phyloP scores from a whole-genome alignment of 2,329 filamentous ascomycete species.

The Ascochyta rabiei region DNA sequence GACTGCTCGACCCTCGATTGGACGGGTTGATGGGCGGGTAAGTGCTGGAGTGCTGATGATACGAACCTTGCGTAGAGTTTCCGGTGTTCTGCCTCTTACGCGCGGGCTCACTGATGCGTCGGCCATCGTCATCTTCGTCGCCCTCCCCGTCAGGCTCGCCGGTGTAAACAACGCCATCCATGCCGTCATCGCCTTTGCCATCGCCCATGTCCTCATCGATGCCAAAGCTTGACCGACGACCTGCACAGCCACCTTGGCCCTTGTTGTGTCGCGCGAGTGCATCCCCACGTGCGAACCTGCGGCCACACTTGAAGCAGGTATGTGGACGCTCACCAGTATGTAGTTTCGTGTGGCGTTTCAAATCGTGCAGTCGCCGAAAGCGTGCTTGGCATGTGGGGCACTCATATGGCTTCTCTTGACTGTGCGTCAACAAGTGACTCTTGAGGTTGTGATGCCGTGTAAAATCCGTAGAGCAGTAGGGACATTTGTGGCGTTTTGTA shows the following conservation, averaged over 20 bases:
- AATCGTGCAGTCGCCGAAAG: conserved; percentile 89
- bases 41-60: conserved; percentile 73
- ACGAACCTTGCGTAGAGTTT: conserved; percentile 61
- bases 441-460: conserved; percentile 97
- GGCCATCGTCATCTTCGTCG: conserved; percentile 56
- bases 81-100: conserved; percentile 70
- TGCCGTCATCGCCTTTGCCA: conserved; percentile 60
- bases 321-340: conserved; percentile 97
- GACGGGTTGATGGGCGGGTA: conserved; percentile 70
- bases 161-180: conserved; percentile 67
- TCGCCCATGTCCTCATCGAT: conserved; percentile 72
- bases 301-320: conserved; percentile 90
- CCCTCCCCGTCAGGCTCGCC: conserved; percentile 64
- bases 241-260: conserved; percentile 92
- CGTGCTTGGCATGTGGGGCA: conserved; percentile 92
- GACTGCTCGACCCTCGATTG: conserved; percentile 34
- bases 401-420: conserved; percentile 96
- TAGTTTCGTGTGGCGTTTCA: conserved; percentile 95
- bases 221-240: conserved; percentile 83
- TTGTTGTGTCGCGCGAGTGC: conserved; percentile 94
- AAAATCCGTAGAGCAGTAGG: conserved; percentile 95
- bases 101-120: conserved; percentile 73
- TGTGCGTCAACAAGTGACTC: conserved; percentile 95
- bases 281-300: conserved; percentile 94
- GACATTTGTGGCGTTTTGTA: conserved; percentile 92